A percentile compares a stretch with the other conserved stretches of the same genome.
These are phyloP conservation scores for Podospora appendiculata DNA, from an alignment of 495 filamentous ascomycete genomes.

Conservation along the genomic window DNA sequence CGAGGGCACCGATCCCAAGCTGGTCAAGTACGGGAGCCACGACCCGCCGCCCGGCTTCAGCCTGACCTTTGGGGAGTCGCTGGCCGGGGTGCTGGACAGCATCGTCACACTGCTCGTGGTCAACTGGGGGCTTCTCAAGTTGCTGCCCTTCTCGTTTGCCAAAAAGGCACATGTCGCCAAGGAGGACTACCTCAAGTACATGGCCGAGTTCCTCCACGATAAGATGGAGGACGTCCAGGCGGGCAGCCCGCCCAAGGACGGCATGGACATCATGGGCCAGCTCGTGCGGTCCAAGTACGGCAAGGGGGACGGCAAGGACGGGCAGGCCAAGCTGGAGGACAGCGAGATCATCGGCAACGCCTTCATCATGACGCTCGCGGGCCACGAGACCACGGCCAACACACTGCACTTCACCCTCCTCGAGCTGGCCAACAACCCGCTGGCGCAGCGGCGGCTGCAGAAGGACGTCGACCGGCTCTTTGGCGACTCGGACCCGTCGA, in stretches of 20 bases:
- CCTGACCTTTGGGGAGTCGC: slow-evolving; percentile 51
- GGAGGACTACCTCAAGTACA: slow-evolving; percentile 55
- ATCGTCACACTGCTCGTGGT: slow-evolving; percentile 46
- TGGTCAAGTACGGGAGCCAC: slow-evolving; percentile 35
- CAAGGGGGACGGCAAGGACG: slow-evolving; percentile 10
- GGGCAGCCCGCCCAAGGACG: slow-evolving; percentile 36
- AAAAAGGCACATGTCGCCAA: slow-evolving; percentile 41
- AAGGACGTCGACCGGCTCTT: slow-evolving; percentile 52
- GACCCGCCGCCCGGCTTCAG: slow-evolving; percentile 44
- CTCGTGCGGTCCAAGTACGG: slow-evolving; percentile 41
- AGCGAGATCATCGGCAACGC: slow-evolving; percentile 62
- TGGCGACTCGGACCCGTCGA: slow-evolving; percentile 34
- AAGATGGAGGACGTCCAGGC: slow-evolving; percentile 43
- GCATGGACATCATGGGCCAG: slow-evolving; percentile 59
- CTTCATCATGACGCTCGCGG: slow-evolving; percentile 64
- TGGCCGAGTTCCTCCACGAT: slow-evolving; percentile 51
- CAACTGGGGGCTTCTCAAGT: slow-evolving; percentile 35
- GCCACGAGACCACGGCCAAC: slow-evolving; percentile 68
- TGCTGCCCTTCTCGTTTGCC: slow-evolving; percentile 43
- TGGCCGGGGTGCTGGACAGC: slow-evolving; percentile 43
- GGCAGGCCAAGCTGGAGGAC: slow-evolving; percentile 33
- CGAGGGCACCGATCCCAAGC: slow-evolving; percentile 28
- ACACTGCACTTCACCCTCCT: slow-evolving; percentile 54
- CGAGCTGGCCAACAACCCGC: slow-evolving; percentile 51
- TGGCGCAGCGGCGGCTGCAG: slow-evolving; percentile 52